Conservation (phyloP, 2,329 filamentous ascomycete species). For the Talaromyces funiculosus region DNA sequence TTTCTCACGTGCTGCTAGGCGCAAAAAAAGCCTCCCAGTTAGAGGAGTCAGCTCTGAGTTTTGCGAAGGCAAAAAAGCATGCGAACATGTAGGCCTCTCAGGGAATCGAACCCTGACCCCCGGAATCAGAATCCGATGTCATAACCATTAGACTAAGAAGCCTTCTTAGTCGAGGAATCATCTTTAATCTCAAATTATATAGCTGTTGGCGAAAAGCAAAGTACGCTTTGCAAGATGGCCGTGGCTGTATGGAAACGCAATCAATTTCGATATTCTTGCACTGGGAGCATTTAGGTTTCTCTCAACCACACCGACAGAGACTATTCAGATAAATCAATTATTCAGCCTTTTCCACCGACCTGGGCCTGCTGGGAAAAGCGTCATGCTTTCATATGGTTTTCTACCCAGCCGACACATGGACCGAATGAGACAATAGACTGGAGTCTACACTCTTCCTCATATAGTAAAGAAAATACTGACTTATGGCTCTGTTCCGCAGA, state of each 20-base stretch:
- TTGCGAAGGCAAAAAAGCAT: background rate
- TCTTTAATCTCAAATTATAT: no score
- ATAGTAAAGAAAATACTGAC: background rate
- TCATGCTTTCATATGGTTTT: background rate
- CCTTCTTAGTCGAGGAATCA: no score
- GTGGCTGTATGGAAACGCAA: background rate
- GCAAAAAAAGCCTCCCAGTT: no score
- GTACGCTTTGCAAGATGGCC: background rate
- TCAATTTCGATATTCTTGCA: background rate
- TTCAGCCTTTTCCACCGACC: background rate
- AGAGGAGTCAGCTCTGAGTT: no score
- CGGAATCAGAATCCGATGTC: conserved; percentile 1
- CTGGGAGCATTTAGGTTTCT: background rate
- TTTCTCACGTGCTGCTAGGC: background rate
- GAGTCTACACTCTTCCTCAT: background rate
- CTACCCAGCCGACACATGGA: background rate
- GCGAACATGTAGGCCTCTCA: background rate
- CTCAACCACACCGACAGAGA: background rate
- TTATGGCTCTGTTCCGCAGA: background rate
- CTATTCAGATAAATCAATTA: background rate
- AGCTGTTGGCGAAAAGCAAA: background rate
- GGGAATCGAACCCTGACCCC: background rate
- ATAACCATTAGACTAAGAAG: background rate
- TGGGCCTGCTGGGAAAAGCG: background rate
- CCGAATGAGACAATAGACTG: background rate